Evolutionary conservation across 208 protist genomes (phyloP).

Genomic region (Strigomonas galati): DNA sequence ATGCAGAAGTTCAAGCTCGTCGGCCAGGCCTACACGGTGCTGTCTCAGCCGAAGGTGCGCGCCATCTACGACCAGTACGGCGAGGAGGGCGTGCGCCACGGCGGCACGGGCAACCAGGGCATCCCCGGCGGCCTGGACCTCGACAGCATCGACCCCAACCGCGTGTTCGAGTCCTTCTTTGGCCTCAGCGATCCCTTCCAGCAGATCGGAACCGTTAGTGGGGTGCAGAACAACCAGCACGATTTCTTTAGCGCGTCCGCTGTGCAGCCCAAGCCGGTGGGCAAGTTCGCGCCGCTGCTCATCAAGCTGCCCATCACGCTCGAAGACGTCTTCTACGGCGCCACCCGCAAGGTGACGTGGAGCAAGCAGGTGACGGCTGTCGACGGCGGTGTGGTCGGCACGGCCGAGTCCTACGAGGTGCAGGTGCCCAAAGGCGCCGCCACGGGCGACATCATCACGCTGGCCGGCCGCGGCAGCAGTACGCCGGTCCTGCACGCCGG

Average conservation of each 20-base stretch:
- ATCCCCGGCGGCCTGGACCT: conserved; percentile 78
- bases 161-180: conserved; percentile 86
- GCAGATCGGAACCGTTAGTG: conserved; percentile 67
- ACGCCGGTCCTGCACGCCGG: conserved; percentile 52
- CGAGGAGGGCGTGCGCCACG: conserved; percentile 87
- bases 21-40: conserved; percentile 86
- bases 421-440: conserved; percentile 66
- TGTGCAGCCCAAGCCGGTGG: conserved; percentile 47
- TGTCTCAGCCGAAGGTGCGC: conserved; percentile 83
- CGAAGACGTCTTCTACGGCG: conserved; percentile 86
- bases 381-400: conserved; percentile 23
- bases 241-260: conserved; percentile 72
- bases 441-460: conserved; percentile 56
- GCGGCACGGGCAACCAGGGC: conserved; percentile 75
- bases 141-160: conserved; percentile 68
- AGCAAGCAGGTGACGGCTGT: conserved; percentile 18
- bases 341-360: conserved; percentile 69
- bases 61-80: conserved; percentile 90
- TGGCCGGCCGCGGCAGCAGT: conserved; percentile 64
- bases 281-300: conserved; percentile 51
- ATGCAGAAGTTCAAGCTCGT: conserved; percentile 77
- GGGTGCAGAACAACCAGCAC: conserved; percentile 75
- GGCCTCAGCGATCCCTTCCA: conserved; percentile 88
- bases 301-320: conserved; percentile 66
- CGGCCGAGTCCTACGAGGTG: conserved; percentile 56